Evolutionary conservation across 2,329 filamentous ascomycete species (phyloP), one percentile per base, ranked within the genome.

Genomic region (Penicillium sp.): DNA sequence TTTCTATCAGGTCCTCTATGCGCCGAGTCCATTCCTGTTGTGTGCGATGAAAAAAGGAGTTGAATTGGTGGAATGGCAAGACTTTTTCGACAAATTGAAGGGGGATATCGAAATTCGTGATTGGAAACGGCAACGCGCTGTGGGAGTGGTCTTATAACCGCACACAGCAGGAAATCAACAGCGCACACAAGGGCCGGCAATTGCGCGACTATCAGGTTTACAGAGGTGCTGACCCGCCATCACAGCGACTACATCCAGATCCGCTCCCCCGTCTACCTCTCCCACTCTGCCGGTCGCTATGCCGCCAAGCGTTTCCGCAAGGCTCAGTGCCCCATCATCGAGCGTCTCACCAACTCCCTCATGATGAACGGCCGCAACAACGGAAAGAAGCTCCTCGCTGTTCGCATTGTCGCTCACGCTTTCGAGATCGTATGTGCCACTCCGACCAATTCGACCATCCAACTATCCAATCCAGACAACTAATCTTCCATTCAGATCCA

Each of bases 331-430:
- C 94, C 94, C 75, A 97, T 99, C 88, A 97, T 99, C 78, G 94
- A 99, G 90, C 93, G 94, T 80, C 89, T 99, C 74, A 99, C 94
- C 86, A 99, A 99, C 90, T 97, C 94, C 60, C 89, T 99, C 79
- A 99, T 99, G 95, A 97, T 97, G 93, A 96, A 99, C 89, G 94
- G 94, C 82, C 94, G 94, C 83, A 99, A 99, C 90, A 99, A 97
- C 90, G 94, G 94, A 82, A 99, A 99, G 90, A 99, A 99, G 91
- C 88, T 97, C 78, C 97, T 96, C 92, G 95, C 94, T 78, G 93
- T 97, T 80, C 92, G 94, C 82, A 99, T 99, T 72, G 92, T 99
- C 74, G 92, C 92, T 72, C 94, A 99, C 86, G 82, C 93, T 74
- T 99, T 99, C 82, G 95, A 99, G 86, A 99, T 99, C 79, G 93